phyloP scores from a whole-genome alignment of 1,139 yeast genomes.

The Casaregolazyma suthepensis region DNA sequence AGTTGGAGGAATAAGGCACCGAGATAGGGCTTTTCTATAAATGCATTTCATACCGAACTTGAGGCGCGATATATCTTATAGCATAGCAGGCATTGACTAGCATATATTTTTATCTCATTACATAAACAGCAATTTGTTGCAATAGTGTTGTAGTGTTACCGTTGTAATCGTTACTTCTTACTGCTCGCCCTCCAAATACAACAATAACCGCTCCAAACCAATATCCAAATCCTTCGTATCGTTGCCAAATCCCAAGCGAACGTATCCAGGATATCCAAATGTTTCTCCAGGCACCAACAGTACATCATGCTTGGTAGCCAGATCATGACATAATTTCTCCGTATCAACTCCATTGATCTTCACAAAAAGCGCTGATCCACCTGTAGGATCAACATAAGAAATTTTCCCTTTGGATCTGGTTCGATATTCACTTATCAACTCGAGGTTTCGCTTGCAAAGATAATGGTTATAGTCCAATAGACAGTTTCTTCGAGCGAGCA shows the following conservation, averaged over 20 bases:
- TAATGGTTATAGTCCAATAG: conserved; percentile 40
- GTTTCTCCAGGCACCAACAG: conserved; percentile 50
- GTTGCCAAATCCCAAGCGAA: conserved; percentile 52
- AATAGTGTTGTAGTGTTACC: no score
- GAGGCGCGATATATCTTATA: neutral
- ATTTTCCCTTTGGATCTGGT: conserved; percentile 32
- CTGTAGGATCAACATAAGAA: conserved; percentile 42
- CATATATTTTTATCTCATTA: no score
- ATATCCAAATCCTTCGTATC: conserved; percentile 32
- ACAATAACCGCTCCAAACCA: conserved; percentile 27
- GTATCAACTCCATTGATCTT: conserved; percentile 35
- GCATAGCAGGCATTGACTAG: neutral
- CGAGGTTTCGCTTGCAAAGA: conserved; percentile 36
- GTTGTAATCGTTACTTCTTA: no score
- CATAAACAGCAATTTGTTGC: no score
- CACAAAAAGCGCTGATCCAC: conserved; percentile 47
- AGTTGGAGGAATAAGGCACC: neutral
- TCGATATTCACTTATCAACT: conserved; percentile 35
- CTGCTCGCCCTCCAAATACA: neutral
- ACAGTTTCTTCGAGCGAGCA: conserved; percentile 33
- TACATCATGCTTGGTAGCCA: conserved; percentile 36
- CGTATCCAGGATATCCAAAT: conserved; percentile 39
- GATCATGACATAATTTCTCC: conserved; percentile 33
- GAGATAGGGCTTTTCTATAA: neutral
- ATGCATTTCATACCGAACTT: no score